Conservation (phyloP, 2,329 filamentous ascomycete genomes). For the Arachnopeziza araneosa region DNA sequence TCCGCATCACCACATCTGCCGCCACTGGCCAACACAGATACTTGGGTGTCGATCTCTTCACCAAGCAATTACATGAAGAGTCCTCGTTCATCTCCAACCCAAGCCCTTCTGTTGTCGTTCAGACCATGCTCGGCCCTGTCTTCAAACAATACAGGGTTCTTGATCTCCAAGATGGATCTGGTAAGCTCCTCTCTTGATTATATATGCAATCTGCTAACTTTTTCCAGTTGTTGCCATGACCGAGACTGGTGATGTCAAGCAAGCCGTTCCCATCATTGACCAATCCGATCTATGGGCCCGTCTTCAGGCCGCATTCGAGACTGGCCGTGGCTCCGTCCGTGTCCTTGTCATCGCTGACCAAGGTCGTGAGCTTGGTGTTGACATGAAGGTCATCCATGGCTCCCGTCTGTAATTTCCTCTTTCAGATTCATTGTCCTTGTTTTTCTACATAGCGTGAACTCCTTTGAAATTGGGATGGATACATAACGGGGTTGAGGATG, state of each 20-base stretch:
- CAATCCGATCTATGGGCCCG: conserved; percentile 85
- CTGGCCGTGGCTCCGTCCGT: conserved; percentile 87
- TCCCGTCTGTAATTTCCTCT: conserved; percentile 47
- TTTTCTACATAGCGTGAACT: not conserved
- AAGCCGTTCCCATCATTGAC: conserved; percentile 85
- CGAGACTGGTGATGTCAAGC: conserved; percentile 96
- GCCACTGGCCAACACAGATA: conserved; percentile 99
- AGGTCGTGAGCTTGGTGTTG: conserved; percentile 90
- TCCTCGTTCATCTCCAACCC: conserved; percentile 97
- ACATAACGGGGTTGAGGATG: not conserved
- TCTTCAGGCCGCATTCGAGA: conserved; percentile 78
- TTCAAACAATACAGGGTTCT: conserved; percentile 99
- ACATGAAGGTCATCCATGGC: conserved; percentile 97
- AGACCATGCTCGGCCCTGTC: conserved; percentile 98
- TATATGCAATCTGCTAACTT: conserved; percentile 9
- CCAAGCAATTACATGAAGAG: conserved; percentile 99
- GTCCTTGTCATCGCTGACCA: conserved; percentile 93
- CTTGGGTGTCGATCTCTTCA: conserved; percentile 99
- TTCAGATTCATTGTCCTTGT: not conserved
- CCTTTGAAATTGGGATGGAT: not conserved
- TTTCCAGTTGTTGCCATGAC: conserved; percentile 86
- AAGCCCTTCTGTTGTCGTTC: conserved; percentile 90
- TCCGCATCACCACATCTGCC: conserved; percentile 96
- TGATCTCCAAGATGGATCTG: conserved; percentile 80
- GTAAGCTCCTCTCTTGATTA: conserved; percentile 34